These are phyloP conservation scores for Emmonsiellopsis sp. DNA, from an alignment of 2,329 filamentous ascomycete species.

Conservation along the genomic window DNA sequence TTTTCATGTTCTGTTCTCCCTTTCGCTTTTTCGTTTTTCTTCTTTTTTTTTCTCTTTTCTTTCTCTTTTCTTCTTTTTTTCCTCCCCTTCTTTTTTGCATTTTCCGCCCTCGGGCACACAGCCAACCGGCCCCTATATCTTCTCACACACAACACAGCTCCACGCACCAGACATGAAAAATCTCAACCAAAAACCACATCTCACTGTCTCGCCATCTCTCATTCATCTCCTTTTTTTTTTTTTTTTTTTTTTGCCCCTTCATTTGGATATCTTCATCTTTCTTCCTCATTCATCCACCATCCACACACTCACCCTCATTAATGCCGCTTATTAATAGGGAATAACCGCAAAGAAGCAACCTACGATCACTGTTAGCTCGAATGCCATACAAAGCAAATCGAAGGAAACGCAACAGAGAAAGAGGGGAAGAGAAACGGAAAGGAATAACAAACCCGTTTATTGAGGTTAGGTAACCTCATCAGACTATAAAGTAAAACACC, in stretches of 20 bases:
- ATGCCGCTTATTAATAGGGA: too few species aligned
- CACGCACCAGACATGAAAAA: not conserved
- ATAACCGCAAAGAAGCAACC: too few species aligned
- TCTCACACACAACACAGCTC: not conserved
- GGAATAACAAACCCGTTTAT: too few species aligned
- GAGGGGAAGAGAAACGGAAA: not conserved
- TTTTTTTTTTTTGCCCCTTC: not conserved
- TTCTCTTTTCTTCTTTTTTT: not conserved
- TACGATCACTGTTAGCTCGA: too few species aligned
- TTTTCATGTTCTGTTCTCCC: too few species aligned
- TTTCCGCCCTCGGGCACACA: not conserved
- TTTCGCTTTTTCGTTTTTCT: not conserved
- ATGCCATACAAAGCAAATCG: too few species aligned
- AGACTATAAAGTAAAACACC: too few species aligned
- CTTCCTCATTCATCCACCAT: not conserved
- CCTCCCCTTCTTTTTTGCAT: too few species aligned
- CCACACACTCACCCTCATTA: too few species aligned
- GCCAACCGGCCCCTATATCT: not conserved
- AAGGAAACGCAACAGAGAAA: too few species aligned
- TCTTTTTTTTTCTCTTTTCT: constrained; percentile 1
- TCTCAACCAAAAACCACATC: not conserved
- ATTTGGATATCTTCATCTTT: constrained; percentile 3
- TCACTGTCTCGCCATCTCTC: not conserved
- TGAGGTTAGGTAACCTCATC: too few species aligned
- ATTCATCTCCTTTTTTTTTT: not conserved